phyloP scores from a whole-genome alignment of 2,329 filamentous ascomycete species.

The Colletotrichum abscissum region DNA sequence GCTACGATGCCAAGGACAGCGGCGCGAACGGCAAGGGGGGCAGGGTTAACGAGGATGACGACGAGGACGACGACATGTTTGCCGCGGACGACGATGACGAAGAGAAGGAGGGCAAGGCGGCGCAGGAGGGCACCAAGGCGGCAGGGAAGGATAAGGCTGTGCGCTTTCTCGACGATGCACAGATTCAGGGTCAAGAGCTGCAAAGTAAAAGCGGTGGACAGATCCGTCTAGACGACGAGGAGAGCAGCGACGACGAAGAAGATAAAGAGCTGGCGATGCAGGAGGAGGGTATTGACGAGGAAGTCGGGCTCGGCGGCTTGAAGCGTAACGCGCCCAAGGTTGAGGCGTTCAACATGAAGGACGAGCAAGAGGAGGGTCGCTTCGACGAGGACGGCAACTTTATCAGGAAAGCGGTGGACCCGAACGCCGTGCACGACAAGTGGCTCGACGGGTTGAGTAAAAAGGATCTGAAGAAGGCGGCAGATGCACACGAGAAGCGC shows the following conservation, averaged over 20 bases:
- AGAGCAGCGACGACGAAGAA: constrained; percentile 71
- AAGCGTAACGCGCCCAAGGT: constrained; percentile 94
- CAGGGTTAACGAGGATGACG: constrained; percentile 48
- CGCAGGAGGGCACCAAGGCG: constrained; percentile 38
- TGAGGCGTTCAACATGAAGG: constrained; percentile 94
- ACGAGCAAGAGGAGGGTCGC: constrained; percentile 90
- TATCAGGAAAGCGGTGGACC: constrained; percentile 87
- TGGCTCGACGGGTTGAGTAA: constrained; percentile 95
- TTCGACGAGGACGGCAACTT: constrained; percentile 95
- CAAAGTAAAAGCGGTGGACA: constrained; percentile 80
- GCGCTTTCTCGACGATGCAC: constrained; percentile 65
- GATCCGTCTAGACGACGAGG: constrained; percentile 70
- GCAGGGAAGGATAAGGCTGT: constrained; percentile 70
- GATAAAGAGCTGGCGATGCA: constrained; percentile 80
- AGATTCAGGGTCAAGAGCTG: constrained; percentile 84
- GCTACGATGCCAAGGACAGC: constrained; percentile 59
- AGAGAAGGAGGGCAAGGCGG: constrained; percentile 44
- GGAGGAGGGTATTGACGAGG: constrained; percentile 84
- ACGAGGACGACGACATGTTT: constrained; percentile 82
- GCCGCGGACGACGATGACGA: constrained; percentile 66
- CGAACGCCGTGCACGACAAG: constrained; percentile 88
- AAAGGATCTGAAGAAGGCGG: constrained; percentile 90
- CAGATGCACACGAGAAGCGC: constrained; percentile 86
- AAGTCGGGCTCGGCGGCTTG: constrained; percentile 88
- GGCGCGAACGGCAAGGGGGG: constrained; percentile 47